Base-by-base conservation (phyloP, 2,329 filamentous ascomycete species). In the Knoxdaviesia proteae region DNA sequence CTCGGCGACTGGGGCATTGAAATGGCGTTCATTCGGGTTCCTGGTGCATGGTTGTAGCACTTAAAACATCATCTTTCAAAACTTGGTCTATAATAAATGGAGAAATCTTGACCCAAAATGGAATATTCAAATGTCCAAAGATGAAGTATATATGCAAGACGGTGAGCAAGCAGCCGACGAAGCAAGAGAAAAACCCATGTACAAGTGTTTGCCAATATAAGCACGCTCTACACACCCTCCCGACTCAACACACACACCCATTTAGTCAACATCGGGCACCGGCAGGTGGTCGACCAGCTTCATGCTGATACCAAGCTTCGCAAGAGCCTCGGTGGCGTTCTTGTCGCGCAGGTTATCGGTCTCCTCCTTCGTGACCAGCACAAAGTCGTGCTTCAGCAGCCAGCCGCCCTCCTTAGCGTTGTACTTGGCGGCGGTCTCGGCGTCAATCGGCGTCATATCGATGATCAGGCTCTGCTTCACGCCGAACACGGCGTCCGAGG, bases 401-500 rank as follows among this genome's bases (percentile, higher is more conserved):
- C 72, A 72, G 29, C 64, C 69, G 6, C 73, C 80, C 49, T 77
- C 71, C 33, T 69, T 56, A 5, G 84, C 73, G 10, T 63, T 67
- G 53, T 86, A 81, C 51, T 73, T 62, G 49, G 64, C 57, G 0
- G 77, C 72, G 44, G 67, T 67, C 38, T 66, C 65, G 34, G 55
- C 65, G 58, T 60, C 63, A 41, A 49, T 73, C 62, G 52, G 67
- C 60, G 47, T 65, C 50, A 59, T 61, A 49, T 83, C 78, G 9
- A 84, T 67, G n/a, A 84, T 61, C 8, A 92, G 64, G 32, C 78
- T 83, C 54, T 84, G 68, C 57, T 92, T 93, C 45, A 92, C 83
- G 20, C 84, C 84, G 51, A 92, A 92, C 1, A 92, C 84, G 0
- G 83, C 81, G 53, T 92, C 84, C 0, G 79, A 82, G 1, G 74